phyloP scores from a whole-genome alignment of 192 early-diverging fungal genomes.

The Coemansia interrupta region DNA sequence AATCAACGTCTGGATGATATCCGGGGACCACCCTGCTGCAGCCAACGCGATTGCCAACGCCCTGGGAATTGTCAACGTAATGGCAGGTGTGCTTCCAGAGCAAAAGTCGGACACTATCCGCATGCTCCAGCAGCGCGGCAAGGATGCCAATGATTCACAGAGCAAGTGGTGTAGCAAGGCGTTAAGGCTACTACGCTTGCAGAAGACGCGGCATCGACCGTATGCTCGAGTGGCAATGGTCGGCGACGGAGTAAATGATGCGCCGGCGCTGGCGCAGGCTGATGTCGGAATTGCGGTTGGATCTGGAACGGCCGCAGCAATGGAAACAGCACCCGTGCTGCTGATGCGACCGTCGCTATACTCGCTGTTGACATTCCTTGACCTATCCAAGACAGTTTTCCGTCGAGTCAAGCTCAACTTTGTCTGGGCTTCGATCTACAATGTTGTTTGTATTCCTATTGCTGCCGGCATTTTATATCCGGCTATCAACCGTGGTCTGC shows the following conservation, averaged over 20 bases:
- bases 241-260: conserved; percentile 96
- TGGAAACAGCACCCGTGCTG: conserved; percentile 83
- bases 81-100: conserved; percentile 84
- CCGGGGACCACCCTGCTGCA: conserved; percentile 83
- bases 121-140: conserved; percentile 59
- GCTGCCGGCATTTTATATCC: conserved; percentile 82
- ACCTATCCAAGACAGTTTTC: conserved; percentile 71
- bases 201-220: conserved; percentile 18
- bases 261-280: conserved; percentile 83
- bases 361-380: conserved; percentile 75
- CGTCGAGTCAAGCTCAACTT: conserved; percentile 83
- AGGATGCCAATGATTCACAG: neutral
- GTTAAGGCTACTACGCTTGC: neutral
- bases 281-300: conserved; percentile 90
- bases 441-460: conserved; percentile 81
- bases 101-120: conserved; percentile 80
- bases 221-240: conserved; percentile 76
- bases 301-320: conserved; percentile 84
- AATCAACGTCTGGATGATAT: conserved; percentile 82
- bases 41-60: conserved; percentile 74
- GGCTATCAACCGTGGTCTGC: conserved; percentile 56
- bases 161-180: neutral
- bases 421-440: conserved; percentile 86
- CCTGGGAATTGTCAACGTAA: conserved; percentile 82
- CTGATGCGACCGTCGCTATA: conserved; percentile 73